A percentile compares a stretch with the other conserved stretches of the same genome.
These are phyloP conservation scores for Schizosaccharomyces pombe DNA, from an alignment of 805 yeast species.

Conservation along the genomic window ASM294v3 CU329670.1:2377501-2378000, in stretches of 20 bases:
- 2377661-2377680: too few relatives aligned
- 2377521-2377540: not conserved
- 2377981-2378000: conserved; percentile 73
- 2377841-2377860: conserved; percentile 61
- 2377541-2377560: not conserved
- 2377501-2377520: conserved; percentile 42
- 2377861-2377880: conserved; percentile 91
- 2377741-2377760: conserved; percentile 76
- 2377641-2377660: conserved; percentile 28
- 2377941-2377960: conserved; percentile 82
- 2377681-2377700: conserved; percentile 28
- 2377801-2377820: conserved; percentile 61
- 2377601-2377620: conserved; percentile 72
- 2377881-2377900: conserved; percentile 95
- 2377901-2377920: conserved; percentile 77
- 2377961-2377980: conserved; percentile 71
- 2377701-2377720: conserved; percentile 83
- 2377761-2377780: conserved; percentile 83
- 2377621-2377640: conserved; percentile 56
- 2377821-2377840: conserved; percentile 72
- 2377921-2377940: conserved; percentile 57
- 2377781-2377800: conserved; percentile 80
- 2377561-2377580: conserved; percentile 25
- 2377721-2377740: conserved; percentile 79
- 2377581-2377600: conserved; percentile 75